These are phyloP conservation scores for Mucuna pruriens DNA, from an alignment of 306 rosid genomes.

Conservation along the genomic window DNA sequence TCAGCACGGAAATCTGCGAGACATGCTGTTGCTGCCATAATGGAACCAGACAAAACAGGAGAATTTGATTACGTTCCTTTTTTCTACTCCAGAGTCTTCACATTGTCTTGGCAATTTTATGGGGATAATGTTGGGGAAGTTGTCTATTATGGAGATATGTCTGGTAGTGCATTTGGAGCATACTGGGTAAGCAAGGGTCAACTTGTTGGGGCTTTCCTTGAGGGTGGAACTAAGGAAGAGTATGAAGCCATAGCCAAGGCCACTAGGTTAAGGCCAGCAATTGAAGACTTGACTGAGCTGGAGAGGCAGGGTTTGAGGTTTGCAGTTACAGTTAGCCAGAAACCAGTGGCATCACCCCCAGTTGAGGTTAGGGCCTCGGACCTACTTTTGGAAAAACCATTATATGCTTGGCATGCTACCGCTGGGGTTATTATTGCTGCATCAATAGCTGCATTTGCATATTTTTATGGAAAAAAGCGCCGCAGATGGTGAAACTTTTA, in stretches of 20 bases:
- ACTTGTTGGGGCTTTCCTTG: slow-evolving; percentile 66
- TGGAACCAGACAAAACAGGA: slow-evolving; percentile 65
- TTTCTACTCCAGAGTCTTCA: slow-evolving; percentile 92
- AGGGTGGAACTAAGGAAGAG: slow-evolving; percentile 49
- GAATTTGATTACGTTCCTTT: slow-evolving; percentile 93
- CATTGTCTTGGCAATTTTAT: slow-evolving; percentile 96
- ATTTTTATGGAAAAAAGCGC: slow-evolving; percentile 87
- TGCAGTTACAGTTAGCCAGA: slow-evolving; percentile 63
- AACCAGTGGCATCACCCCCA: slow-evolving; percentile 48
- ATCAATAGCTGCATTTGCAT: slow-evolving; percentile 84
- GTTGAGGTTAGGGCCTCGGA: slow-evolving; percentile 39
- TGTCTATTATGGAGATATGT: slow-evolving; percentile 81
- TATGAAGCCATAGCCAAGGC: slow-evolving; percentile 52
- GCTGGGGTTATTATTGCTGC: slow-evolving; percentile 87
- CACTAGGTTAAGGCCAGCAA: slow-evolving; percentile 72
- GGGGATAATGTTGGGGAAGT: slow-evolving; percentile 89
- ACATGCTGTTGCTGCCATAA: slow-evolving; percentile 76
- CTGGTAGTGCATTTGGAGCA: slow-evolving; percentile 83
- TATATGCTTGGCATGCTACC: slow-evolving; percentile 82
- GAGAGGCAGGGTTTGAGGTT: slow-evolving; percentile 85
- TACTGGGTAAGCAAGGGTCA: slow-evolving; percentile 87
- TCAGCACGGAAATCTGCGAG: slow-evolving; percentile 86
- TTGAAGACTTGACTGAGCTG: slow-evolving; percentile 75
- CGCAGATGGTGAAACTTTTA: slow-evolving; percentile 74
- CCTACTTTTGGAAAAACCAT: slow-evolving; percentile 68